Conservation (phyloP, 1,284 basidiomycete species). For the Agaricales sp. region DNA sequence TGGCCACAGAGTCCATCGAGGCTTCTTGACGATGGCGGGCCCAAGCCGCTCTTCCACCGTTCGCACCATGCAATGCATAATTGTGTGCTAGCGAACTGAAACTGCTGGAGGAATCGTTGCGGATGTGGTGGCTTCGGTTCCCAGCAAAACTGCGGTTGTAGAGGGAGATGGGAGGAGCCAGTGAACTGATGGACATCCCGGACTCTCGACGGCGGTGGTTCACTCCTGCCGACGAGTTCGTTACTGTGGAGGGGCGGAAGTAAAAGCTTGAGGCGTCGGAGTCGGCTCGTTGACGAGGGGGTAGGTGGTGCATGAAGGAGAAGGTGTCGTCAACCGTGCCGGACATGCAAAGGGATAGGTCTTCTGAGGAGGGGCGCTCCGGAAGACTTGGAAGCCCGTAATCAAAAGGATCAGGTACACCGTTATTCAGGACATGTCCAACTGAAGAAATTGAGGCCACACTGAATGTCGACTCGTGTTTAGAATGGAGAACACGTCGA, state of each 20-base stretch:
- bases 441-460: constrained; percentile 78
- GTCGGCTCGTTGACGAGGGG: constrained; percentile 46
- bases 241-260: constrained; percentile 35
- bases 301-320: constrained; percentile 41
- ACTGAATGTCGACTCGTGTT: constrained; percentile 59
- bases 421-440: constrained; percentile 55
- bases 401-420: constrained; percentile 65
- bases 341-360: constrained; percentile 44
- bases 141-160: constrained; percentile 52
- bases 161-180: constrained; percentile 58
- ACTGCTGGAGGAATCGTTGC: constrained; percentile 42
- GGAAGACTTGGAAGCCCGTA: constrained; percentile 44
- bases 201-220: constrained; percentile 40
- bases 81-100: constrained; percentile 42
- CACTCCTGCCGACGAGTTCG: constrained; percentile 21
- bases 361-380: constrained; percentile 45
- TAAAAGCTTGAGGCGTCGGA: constrained; percentile 70
- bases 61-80: constrained; percentile 40
- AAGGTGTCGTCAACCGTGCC: constrained; percentile 64
- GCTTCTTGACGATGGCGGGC: constrained; percentile 46
- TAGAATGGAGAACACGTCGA: constrained; percentile 26
- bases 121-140: constrained; percentile 22
- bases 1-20: constrained; percentile 57
- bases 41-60: constrained; percentile 50
- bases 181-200: constrained; percentile 34